Evolutionary conservation across 495 filamentous ascomycete species (phyloP).

Genomic region (Diplogelasinospora grovesii): DNA sequence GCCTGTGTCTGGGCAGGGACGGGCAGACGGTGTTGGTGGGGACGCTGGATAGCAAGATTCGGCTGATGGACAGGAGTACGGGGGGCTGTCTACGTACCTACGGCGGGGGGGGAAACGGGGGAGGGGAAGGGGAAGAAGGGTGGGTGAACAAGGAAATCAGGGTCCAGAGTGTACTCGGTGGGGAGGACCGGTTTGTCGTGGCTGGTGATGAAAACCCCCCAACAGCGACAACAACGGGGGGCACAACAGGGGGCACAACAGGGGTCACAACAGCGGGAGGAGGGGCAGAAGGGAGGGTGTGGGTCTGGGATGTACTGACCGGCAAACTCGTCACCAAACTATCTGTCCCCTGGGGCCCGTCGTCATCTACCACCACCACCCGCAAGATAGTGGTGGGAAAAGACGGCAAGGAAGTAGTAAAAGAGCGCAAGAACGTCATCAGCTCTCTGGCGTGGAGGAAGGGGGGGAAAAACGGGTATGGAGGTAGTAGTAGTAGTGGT

Average conservation of each 20-base stretch:
- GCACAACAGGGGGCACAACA: background rate
- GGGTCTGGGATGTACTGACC: conserved; percentile 84
- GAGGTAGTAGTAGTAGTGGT: no score
- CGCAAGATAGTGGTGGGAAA: conserved; percentile 40
- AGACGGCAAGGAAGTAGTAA: conserved; percentile 47
- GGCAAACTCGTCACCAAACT: conserved; percentile 60
- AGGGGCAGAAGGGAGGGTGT: conserved; percentile 55
- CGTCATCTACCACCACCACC: conserved; percentile 29
- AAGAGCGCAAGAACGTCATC: conserved; percentile 45
- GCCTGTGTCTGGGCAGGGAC: conserved; percentile 60
- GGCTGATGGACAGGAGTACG: conserved; percentile 72
- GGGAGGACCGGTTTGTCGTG: conserved; percentile 69
- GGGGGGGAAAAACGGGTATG: no score
- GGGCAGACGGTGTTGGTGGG: conserved; percentile 69
- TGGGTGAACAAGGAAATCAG: conserved; percentile 65
- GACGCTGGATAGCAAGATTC: conserved; percentile 65
- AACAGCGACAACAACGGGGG: background rate
- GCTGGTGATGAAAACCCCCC: conserved; percentile 69
- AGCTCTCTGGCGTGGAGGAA: conserved; percentile 69
- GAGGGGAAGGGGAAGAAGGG: conserved; percentile 44
- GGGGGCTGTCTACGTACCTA: conserved; percentile 73
- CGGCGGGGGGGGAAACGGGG: no score
- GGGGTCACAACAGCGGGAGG: conserved; percentile 8
- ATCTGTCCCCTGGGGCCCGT: conserved; percentile 53
- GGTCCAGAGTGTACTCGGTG: conserved; percentile 64